These are phyloP conservation scores for Chlorella variabilis DNA, from an alignment of 163 green algal species.

Conservation along the genomic window DNA sequence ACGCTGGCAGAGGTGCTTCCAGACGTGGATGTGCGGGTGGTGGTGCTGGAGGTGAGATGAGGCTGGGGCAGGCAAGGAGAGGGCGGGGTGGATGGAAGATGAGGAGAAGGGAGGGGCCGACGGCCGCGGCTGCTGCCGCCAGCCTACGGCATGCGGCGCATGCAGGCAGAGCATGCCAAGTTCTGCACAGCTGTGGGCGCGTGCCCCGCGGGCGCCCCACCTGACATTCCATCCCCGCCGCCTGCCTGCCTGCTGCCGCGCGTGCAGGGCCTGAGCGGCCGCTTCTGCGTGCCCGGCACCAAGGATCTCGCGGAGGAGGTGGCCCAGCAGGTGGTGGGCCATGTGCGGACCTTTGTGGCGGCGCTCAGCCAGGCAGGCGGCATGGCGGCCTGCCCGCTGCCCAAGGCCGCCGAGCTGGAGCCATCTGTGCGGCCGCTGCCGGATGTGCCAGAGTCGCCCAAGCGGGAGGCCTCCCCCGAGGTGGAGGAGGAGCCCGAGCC, in stretches of 20 bases:
- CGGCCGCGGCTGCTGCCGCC: too few species aligned
- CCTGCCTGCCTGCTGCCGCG: neutral
- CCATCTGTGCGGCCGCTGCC: constrained; percentile 13
- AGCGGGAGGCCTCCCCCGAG: constrained; percentile 12
- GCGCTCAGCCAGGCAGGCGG: neutral
- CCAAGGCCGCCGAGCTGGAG: neutral
- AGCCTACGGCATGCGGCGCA: too few species aligned
- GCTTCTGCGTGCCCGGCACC: constrained; percentile 7
- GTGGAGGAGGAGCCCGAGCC: constrained; percentile 12
- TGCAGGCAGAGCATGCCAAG: too few species aligned
- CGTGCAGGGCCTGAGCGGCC: constrained; percentile 10
- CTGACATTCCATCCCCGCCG: too few species aligned
- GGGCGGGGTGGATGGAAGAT: too few species aligned
- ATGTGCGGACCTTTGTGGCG: neutral
- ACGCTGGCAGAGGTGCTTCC: constrained; percentile 18
- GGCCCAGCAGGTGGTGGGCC: neutral
- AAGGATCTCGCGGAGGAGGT: neutral
- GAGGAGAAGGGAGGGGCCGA: too few species aligned
- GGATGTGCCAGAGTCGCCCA: constrained; percentile 23
- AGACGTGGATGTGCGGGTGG: constrained; percentile 1
- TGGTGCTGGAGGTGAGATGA: constrained; percentile 1
- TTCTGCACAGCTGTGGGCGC: too few species aligned
- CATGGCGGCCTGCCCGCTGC: neutral
- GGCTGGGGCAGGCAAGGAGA: neutral
- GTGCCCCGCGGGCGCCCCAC: too few species aligned